Conservation (phyloP, 1,284 basidiomycete genomes). For the Marasmius tenuissimus region DNA sequence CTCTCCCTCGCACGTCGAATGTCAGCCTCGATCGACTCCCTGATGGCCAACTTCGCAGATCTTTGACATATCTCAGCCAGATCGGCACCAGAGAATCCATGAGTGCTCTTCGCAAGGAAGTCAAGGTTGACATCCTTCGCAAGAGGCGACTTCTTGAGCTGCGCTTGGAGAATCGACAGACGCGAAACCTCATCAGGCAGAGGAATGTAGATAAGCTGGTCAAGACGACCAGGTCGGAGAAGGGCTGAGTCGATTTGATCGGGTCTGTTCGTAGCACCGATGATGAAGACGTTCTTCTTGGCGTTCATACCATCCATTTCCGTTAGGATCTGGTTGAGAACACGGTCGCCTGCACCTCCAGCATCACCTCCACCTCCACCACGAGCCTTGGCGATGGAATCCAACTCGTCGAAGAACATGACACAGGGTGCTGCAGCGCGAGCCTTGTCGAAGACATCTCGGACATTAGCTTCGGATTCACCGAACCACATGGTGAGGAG, state of each 20-base stretch:
- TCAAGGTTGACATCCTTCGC: conserved; percentile 82
- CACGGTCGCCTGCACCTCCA: conserved; percentile 96
- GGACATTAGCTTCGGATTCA: conserved; percentile 99
- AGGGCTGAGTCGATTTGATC: conserved; percentile 98
- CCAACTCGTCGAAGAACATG: conserved; percentile 99
- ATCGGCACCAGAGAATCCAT: conserved; percentile 99
- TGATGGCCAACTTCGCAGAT: conserved; percentile 95
- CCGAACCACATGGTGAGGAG: conserved; percentile 99
- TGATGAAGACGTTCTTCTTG: conserved; percentile 99
- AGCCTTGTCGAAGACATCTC: conserved; percentile 99
- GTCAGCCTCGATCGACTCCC: conserved; percentile 93
- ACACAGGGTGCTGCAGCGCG: conserved; percentile 98
- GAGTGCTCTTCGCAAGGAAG: conserved; percentile 92
- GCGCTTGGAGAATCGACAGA: conserved; percentile 88
- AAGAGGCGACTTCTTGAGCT: conserved; percentile 92
- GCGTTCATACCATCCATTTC: conserved; percentile 99
- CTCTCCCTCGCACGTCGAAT: conserved; percentile 81
- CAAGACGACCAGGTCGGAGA: conserved; percentile 97
- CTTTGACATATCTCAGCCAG: conserved; percentile 98
- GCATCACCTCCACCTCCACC: conserved; percentile 85
- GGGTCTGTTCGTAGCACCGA: conserved; percentile 98
- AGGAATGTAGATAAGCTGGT: conserved; percentile 92
- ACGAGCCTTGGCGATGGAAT: conserved; percentile 97
- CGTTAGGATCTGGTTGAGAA: conserved; percentile 95
- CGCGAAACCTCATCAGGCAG: conserved; percentile 93